phyloP scores from a whole-genome alignment of 805 yeast genomes.

The Ogataea siamensis region DNA sequence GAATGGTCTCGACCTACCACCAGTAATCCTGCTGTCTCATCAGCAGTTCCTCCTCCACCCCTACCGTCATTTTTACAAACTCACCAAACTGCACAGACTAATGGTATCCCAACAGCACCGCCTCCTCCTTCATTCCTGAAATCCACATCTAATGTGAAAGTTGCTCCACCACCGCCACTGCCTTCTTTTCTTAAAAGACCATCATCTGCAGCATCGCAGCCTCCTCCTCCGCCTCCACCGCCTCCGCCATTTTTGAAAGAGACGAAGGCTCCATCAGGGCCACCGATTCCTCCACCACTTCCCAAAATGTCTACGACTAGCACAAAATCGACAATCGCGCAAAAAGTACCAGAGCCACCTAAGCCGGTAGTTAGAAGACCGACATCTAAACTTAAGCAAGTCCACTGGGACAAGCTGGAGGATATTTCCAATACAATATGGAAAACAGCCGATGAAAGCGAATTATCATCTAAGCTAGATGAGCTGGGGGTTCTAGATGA shows the following conservation, averaged over 20 bases:
- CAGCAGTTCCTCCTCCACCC: conserved; percentile 3
- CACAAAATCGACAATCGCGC: neutral
- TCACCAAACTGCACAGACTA: no score
- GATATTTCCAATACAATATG: conserved; percentile 60
- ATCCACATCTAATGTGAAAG: neutral
- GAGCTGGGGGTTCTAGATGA: conserved; percentile 64
- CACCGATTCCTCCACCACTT: conserved; percentile 20
- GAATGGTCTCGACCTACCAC: no score
- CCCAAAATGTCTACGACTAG: conserved; percentile 7
- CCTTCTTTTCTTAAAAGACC: no score
- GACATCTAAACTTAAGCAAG: conserved; percentile 58
- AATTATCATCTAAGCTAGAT: conserved; percentile 48
- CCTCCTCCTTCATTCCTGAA: conserved; percentile 7
- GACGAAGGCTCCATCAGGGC: neutral
- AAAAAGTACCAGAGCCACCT: neutral
- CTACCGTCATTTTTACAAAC: conserved; percentile 21
- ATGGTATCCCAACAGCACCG: conserved; percentile 22
- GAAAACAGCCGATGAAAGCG: conserved; percentile 46
- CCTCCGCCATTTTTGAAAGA: conserved; percentile 22
- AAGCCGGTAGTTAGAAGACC: conserved; percentile 19
- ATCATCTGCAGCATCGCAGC: conserved; percentile 23
- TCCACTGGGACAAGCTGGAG: conserved; percentile 80
- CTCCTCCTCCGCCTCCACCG: conserved; percentile 12
- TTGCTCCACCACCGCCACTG: conserved; percentile 25
- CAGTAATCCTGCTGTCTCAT: no score